Evolutionary conservation across 306 rosid species (phyloP).

Genomic region (Rubus parviflorus): DNA sequence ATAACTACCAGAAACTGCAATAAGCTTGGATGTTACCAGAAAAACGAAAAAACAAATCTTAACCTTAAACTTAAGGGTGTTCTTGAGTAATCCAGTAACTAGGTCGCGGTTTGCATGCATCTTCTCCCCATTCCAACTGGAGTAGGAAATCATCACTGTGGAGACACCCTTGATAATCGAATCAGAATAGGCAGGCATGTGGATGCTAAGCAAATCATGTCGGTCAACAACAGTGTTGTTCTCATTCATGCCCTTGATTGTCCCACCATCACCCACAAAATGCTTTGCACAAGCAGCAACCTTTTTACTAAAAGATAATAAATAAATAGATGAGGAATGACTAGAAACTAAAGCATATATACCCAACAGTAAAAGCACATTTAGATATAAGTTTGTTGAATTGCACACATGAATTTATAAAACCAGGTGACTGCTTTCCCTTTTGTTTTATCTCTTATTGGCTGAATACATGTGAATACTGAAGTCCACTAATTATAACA

Average conservation of each 20-base stretch:
- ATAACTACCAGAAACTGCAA: slow-evolving; percentile 5
- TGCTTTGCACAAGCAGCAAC: slow-evolving; percentile 98
- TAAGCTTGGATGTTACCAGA: slow-evolving; percentile 15
- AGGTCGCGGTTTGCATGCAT: slow-evolving; percentile 88
- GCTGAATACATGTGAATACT: not conserved
- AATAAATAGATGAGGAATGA: slow-evolving; percentile 7
- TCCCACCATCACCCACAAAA: slow-evolving; percentile 98
- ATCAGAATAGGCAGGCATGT: slow-evolving; percentile 92
- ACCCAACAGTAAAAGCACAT: not conserved
- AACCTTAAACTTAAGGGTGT: slow-evolving; percentile 87
- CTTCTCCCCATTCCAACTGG: slow-evolving; percentile 94
- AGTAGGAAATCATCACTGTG: slow-evolving; percentile 84
- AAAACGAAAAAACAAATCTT: not conserved
- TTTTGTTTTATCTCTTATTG: not conserved
- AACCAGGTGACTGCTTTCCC: not conserved
- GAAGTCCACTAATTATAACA: not conserved
- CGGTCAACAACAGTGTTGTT: slow-evolving; percentile 62
- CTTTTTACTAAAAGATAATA: slow-evolving; percentile 55
- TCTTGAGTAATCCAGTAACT: slow-evolving; percentile 68
- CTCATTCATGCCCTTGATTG: slow-evolving; percentile 77
- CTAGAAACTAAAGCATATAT: slow-evolving; percentile 5
- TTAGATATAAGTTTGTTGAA: not conserved
- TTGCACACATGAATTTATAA: not conserved
- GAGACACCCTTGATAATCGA: slow-evolving; percentile 85
- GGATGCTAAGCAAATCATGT: slow-evolving; percentile 80